Percentiles rank a stretch among this genome's conserved stretches.
These are phyloP conservation scores for Pseudogymnoascus sp. DNA, from an alignment of 2,329 filamentous ascomycete species.

Conservation along the genomic window DNA sequence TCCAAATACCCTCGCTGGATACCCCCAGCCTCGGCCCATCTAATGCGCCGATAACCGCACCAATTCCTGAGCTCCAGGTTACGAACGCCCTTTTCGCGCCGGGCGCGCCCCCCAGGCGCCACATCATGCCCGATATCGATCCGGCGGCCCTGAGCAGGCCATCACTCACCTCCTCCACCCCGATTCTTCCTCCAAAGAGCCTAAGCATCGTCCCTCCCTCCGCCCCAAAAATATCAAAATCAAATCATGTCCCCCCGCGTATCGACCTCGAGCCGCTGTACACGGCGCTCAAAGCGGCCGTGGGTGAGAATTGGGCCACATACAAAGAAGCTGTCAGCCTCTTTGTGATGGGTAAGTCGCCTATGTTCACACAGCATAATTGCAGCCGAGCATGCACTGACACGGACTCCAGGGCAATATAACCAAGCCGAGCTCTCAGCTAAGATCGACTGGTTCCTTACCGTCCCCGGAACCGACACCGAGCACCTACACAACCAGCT, in stretches of 20 bases:
- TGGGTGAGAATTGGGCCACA: slow-evolving; percentile 56
- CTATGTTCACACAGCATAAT: slow-evolving; percentile 14
- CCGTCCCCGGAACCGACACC: slow-evolving; percentile 45
- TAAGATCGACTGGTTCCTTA: slow-evolving; percentile 53
- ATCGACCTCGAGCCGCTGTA: slow-evolving; percentile 63
- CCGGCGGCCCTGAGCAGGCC: slow-evolving; percentile 61
- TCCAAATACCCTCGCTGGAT: slow-evolving; percentile 18
- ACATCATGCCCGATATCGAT: slow-evolving; percentile 60
- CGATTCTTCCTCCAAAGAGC: slow-evolving; percentile 50
- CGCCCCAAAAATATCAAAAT: slow-evolving; percentile 43
- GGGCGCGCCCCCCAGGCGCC: neutral
- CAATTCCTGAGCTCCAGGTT: neutral
- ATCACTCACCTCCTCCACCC: slow-evolving; percentile 50
- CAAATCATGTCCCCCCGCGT: slow-evolving; percentile 56
- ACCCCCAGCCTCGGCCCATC: slow-evolving; percentile 18
- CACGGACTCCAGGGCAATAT: slow-evolving; percentile 44
- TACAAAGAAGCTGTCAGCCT: slow-evolving; percentile 59
- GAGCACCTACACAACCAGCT: slow-evolving; percentile 63
- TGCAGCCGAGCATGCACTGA: slow-evolving; percentile 23
- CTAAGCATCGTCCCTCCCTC: slow-evolving; percentile 46
- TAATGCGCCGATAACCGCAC: slow-evolving; percentile 23
- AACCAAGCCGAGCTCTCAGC: slow-evolving; percentile 56
- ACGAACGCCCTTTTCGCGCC: neutral
- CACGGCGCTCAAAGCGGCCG: slow-evolving; percentile 51
- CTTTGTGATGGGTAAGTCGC: slow-evolving; percentile 52